Percentiles rank a stretch among this genome's conserved stretches.
phyloP scores from a whole-genome alignment of 768 basidiomycete species.

The Lentinus brumalis region DNA sequence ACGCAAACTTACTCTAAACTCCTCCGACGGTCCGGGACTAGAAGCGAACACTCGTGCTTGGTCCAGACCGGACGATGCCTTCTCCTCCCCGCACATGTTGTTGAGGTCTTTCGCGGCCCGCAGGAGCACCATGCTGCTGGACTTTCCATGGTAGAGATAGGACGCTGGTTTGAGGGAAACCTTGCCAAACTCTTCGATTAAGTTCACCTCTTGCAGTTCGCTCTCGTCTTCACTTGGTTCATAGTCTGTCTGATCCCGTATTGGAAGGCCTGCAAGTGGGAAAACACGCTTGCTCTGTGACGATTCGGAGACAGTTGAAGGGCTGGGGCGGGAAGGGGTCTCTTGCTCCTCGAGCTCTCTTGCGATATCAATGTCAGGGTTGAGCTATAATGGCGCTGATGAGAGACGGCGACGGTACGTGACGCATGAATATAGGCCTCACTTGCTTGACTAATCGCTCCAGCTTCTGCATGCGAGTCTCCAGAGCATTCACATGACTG shows the following conservation, averaged over 20 bases:
- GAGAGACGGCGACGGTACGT: no score
- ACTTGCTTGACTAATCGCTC: conserved; percentile 29
- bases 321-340: no score
- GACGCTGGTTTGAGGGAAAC: not conserved
- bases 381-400: not conserved
- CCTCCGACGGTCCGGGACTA: not conserved
- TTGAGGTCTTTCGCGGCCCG: not conserved
- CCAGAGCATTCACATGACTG: conserved; percentile 27
- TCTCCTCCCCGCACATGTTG: not conserved
- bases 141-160: not conserved
- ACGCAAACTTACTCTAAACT: not conserved
- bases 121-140: not conserved
- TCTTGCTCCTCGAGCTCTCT: not conserved
- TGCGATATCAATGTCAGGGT: not conserved
- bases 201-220: not conserved
- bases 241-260: not conserved
- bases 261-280: not conserved
- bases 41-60: not conserved
- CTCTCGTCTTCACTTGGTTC: not conserved
- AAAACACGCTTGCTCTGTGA: no score
- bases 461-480: conserved; percentile 30
- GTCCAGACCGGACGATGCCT: not conserved
- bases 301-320: no score
- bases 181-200: not conserved
- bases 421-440: no score